phyloP scores from a whole-genome alignment of 164 flowering plant species.

The Sedum album region DNA sequence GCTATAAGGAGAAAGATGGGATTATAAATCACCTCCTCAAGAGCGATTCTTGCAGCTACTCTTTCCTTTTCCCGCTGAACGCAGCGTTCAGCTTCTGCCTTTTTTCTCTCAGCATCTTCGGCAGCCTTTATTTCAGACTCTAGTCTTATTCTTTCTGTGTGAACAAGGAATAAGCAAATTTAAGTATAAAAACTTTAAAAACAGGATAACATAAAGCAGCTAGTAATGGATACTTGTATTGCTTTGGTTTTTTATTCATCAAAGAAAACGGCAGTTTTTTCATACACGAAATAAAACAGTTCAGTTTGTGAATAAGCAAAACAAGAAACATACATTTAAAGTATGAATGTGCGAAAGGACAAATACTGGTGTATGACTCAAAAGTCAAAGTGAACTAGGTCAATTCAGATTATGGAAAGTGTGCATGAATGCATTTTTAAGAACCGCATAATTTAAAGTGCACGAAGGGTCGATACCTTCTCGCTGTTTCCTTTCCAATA shows the following conservation, averaged over 20 bases:
- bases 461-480: conserved; percentile 40
- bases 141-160: conserved; percentile 1
- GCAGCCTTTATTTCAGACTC: conserved; percentile 8
- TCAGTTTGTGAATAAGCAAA: no score
- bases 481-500: conserved; percentile 50
- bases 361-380: no score
- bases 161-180: not conserved
- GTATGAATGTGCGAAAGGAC: no score
- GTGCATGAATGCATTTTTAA: no score
- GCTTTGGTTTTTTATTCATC: no score
- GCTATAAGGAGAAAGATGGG: not conserved
- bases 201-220: not conserved
- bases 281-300: no score
- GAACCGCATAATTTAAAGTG: not conserved
- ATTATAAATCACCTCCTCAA: not conserved
- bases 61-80: conserved; percentile 6
- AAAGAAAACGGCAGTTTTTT: no score
- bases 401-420: not conserved
- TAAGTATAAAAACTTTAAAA: not conserved
- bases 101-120: not conserved
- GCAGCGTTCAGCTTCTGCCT: conserved; percentile 1
- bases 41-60: conserved; percentile 6
- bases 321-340: no score
- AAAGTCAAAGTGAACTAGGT: not conserved
- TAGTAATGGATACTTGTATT: no score